Evolutionary conservation across 2,329 filamentous ascomycete genomes (phyloP).

Genomic region (Ascochyta lentis): DNA sequence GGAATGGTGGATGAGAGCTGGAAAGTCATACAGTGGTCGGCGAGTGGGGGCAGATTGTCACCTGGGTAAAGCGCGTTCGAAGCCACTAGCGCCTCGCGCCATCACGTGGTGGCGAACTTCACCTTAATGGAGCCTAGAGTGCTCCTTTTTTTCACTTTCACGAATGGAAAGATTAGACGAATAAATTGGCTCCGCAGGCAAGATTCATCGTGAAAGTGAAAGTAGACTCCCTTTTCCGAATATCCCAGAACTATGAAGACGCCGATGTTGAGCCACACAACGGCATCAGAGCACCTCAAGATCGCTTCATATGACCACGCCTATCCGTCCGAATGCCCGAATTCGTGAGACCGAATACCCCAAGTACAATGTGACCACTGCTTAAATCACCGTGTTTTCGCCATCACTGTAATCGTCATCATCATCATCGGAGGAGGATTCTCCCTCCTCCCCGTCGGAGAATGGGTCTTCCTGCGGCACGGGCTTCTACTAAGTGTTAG

Average conservation of each 20-base stretch:
- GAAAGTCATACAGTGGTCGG: background rate
- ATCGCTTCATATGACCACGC: background rate
- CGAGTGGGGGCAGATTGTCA: slow-evolving; percentile 17
- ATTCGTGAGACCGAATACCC: background rate
- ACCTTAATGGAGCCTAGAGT: slow-evolving; percentile 10
- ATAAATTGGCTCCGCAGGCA: background rate
- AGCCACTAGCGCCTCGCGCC: slow-evolving; percentile 22
- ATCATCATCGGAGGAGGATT: slow-evolving; percentile 49
- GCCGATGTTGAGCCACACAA: background rate
- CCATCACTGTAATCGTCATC: slow-evolving; percentile 50
- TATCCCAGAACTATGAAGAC: background rate
- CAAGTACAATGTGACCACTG: background rate
- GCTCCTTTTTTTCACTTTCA: slow-evolving; percentile 8
- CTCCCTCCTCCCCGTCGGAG: slow-evolving; percentile 53
- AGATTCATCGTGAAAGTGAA: background rate
- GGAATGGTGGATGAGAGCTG: slow-evolving; percentile 1
- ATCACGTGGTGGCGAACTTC: slow-evolving; percentile 44
- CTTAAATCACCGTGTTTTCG: slow-evolving; percentile 42
- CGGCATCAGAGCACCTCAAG: background rate
- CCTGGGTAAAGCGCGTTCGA: slow-evolving; percentile 23
- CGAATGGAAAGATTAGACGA: background rate
- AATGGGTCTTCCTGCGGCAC: slow-evolving; percentile 31
- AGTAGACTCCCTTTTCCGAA: background rate
- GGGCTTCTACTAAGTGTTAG: slow-evolving; percentile 35
- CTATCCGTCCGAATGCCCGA: background rate